These are phyloP conservation scores for Fomitopsis palustris DNA, from an alignment of 1,284 basidiomycete species.

Conservation along the genomic window DNA sequence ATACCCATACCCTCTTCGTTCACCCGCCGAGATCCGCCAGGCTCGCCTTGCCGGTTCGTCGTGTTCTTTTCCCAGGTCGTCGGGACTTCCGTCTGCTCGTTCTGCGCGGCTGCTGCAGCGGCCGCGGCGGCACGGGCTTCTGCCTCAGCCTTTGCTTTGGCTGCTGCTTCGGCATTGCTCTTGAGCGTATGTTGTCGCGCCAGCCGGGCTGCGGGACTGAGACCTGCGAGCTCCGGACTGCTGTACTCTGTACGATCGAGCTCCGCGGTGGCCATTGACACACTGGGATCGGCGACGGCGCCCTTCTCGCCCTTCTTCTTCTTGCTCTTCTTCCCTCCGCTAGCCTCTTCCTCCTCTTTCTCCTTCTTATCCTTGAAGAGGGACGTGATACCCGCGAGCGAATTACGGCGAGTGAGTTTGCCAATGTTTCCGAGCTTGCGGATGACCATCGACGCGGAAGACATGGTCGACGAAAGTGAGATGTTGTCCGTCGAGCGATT, in stretches of 20 bases:
- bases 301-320: constrained; percentile 58
- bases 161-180: constrained; percentile 80
- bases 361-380: constrained; percentile 92
- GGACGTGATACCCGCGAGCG: constrained; percentile 89
- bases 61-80: constrained; percentile 81
- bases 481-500: constrained; percentile 98
- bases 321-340: constrained; percentile 38
- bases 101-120: constrained; percentile 29
- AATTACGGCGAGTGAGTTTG: constrained; percentile 87
- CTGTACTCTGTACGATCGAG: constrained; percentile 59
- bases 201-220: constrained; percentile 91
- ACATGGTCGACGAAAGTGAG: constrained; percentile 94
- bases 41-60: constrained; percentile 44
- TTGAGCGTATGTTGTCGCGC: constrained; percentile 88
- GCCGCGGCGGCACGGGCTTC: constrained; percentile 42
- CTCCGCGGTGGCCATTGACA: constrained; percentile 86
- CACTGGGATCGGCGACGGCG: constrained; percentile 65
- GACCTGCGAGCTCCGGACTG: constrained; percentile 60
- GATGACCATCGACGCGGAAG: constrained; percentile 95
- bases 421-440: constrained; percentile 94
- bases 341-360: constrained; percentile 55
- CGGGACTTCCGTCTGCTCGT: constrained; percentile 42
- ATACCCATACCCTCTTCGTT: constrained; percentile 69
- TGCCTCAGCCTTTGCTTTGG: constrained; percentile 58
- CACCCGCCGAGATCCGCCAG: constrained; percentile 35